phyloP scores from a whole-genome alignment of 1,284 basidiomycete genomes.

The Golubevia sp. region DNA sequence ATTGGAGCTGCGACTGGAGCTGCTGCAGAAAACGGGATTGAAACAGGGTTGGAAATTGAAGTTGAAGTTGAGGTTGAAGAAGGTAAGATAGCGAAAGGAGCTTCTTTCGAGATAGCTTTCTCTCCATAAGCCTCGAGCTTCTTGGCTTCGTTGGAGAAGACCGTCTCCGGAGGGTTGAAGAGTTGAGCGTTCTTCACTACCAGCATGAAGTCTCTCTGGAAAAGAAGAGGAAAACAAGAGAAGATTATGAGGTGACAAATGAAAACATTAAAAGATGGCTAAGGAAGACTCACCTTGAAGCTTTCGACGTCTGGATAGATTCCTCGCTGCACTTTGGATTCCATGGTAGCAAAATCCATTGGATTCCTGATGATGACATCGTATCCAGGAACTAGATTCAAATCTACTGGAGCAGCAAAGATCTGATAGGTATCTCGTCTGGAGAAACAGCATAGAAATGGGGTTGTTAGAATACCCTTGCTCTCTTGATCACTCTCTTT shows the following conservation, averaged over 20 bases:
- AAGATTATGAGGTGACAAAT: background rate
- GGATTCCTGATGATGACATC: conserved; percentile 72
- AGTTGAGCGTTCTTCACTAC: conserved; percentile 46
- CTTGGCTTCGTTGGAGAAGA: conserved; percentile 50
- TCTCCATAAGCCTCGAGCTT: conserved; percentile 42
- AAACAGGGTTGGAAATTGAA: background rate
- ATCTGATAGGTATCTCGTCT: conserved; percentile 86
- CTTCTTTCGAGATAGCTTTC: conserved; percentile 44
- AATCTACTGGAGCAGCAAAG: conserved; percentile 75
- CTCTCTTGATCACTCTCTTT: no score
- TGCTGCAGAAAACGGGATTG: background rate
- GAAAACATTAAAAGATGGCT: background rate
- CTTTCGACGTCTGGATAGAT: conserved; percentile 76
- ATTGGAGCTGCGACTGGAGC: no score
- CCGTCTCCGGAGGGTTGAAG: conserved; percentile 50
- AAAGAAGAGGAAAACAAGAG: conserved; percentile 12
- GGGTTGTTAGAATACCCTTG: no score
- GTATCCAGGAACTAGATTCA: conserved; percentile 72
- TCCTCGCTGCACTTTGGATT: conserved; percentile 70
- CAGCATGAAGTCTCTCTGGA: conserved; percentile 46
- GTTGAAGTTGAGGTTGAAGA: background rate
- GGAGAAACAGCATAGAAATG: no score
- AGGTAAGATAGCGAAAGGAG: background rate
- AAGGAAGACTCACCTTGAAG: conserved; percentile 69
- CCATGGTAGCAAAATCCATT: conserved; percentile 83